Conservation (phyloP, 2,329 filamentous ascomycete genomes). For the Fusarium fujikuroi region DNA sequence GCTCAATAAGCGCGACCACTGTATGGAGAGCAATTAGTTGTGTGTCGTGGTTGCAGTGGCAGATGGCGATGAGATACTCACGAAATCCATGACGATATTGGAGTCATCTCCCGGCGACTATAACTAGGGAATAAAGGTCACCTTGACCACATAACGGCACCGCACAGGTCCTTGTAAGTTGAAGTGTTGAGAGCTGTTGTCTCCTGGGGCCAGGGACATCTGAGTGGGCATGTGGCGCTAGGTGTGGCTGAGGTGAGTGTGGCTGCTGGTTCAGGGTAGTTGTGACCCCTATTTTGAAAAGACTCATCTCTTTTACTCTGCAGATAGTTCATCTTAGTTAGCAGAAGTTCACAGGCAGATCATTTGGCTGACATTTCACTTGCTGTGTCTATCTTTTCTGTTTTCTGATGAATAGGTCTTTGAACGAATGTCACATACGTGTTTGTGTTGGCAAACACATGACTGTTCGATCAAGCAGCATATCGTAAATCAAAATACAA, state of each 20-base stretch:
- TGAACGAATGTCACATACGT: too few relatives aligned
- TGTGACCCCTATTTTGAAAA: constrained; percentile 6
- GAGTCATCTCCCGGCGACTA: constrained; percentile 56
- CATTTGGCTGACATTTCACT: not conserved
- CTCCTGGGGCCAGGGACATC: constrained; percentile 17
- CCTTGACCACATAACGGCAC: constrained; percentile 36
- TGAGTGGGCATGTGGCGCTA: constrained; percentile 18
- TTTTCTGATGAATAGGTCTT: not conserved
- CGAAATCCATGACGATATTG: constrained; percentile 66
- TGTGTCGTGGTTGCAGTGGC: constrained; percentile 3
- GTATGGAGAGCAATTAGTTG: constrained; percentile 23
- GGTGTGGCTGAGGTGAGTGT: constrained; percentile 16
- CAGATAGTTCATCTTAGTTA: not conserved
- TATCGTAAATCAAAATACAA: too few relatives aligned
- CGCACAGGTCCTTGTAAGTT: constrained; percentile 32
- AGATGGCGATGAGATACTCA: constrained; percentile 48
- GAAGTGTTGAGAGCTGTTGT: constrained; percentile 37
- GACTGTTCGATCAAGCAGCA: fast-evolving
- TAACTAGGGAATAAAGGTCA: constrained; percentile 22
- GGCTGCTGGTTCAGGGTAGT: constrained; percentile 24
- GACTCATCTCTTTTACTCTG: not conserved
- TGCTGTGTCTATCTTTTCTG: not conserved
- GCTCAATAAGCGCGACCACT: constrained; percentile 77
- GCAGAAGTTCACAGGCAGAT: too few relatives aligned
- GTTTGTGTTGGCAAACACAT: not conserved